Conservation (phyloP, 2,329 filamentous ascomycete genomes). For the Cercospora nicotianae region DNA sequence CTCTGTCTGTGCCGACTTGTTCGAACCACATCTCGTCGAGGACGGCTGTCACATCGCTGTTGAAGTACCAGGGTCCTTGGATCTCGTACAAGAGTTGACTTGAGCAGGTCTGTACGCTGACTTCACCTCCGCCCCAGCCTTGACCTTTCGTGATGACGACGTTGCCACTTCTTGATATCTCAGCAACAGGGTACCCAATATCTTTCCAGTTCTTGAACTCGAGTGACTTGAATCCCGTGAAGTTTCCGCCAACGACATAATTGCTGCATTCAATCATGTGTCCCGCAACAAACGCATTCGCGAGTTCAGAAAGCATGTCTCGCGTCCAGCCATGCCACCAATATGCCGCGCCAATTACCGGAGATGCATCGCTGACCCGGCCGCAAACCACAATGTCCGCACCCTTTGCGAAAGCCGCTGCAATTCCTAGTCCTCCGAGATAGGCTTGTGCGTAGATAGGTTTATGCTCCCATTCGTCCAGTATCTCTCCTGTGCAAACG, state of each 20-base stretch:
- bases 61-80: slow-evolving; percentile 58
- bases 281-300: slow-evolving; percentile 46
- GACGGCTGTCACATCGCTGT: slow-evolving; percentile 57
- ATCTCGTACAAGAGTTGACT: slow-evolving; percentile 58
- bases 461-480: slow-evolving; percentile 39
- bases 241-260: slow-evolving; percentile 48
- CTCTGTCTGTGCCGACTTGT: slow-evolving; percentile 51
- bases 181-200: slow-evolving; percentile 42
- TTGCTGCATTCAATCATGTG: slow-evolving; percentile 48
- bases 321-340: slow-evolving; percentile 50
- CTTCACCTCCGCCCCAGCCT: slow-evolving; percentile 38
- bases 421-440: slow-evolving; percentile 48
- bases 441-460: slow-evolving; percentile 43
- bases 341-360: slow-evolving; percentile 46
- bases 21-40: slow-evolving; percentile 55
- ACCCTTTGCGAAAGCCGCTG: slow-evolving; percentile 43
- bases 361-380: slow-evolving; percentile 47
- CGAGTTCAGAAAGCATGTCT: slow-evolving; percentile 43
- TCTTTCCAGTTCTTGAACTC: slow-evolving; percentile 45
- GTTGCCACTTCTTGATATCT: slow-evolving; percentile 39
- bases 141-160: slow-evolving; percentile 44
- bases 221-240: slow-evolving; percentile 45
- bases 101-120: slow-evolving; percentile 52
- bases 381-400: slow-evolving; percentile 50
- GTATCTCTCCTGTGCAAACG: slow-evolving; percentile 43